phyloP scores from a whole-genome alignment of 257 asterid genomes.

The Solanum paucissectum region DNA sequence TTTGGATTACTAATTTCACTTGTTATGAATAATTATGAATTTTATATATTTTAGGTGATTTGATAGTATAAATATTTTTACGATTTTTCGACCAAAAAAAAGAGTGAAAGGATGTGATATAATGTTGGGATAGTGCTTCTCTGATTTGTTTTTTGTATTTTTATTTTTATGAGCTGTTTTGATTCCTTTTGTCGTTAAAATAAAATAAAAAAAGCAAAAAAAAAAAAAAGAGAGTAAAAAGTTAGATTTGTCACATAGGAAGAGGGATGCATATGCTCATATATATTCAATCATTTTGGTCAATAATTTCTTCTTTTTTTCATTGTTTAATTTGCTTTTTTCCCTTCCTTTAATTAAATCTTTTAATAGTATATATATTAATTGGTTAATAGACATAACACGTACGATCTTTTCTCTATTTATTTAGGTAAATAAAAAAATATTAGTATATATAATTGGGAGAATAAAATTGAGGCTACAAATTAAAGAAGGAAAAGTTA shows the following conservation, averaged over 20 bases:
- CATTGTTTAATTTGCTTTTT: neutral
- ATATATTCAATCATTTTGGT: neutral
- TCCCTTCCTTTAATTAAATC: neutral
- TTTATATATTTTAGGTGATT: rapidly evolving
- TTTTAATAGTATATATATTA: neutral
- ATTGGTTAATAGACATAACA: neutral
- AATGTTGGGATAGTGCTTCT: neutral
- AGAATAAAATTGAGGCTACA: neutral
- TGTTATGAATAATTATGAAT: neutral
- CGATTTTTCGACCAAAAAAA: neutral
- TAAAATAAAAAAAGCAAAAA: neutral
- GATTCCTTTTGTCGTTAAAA: neutral
- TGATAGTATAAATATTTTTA: neutral
- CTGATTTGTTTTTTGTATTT: neutral
- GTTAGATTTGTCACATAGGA: conserved; percentile 1
- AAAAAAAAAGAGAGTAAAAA: neutral
- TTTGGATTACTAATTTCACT: neutral
- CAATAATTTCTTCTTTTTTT: neutral
- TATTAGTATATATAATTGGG: neutral
- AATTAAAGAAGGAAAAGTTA: neutral
- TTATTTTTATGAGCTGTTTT: neutral
- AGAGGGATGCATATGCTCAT: neutral
- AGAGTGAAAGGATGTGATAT: neutral
- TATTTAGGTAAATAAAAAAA: neutral
- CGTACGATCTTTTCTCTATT: neutral